Base-by-base conservation (phyloP, 2,329 filamentous ascomycete genomes). In the Diaporthe aspalathi region DNA sequence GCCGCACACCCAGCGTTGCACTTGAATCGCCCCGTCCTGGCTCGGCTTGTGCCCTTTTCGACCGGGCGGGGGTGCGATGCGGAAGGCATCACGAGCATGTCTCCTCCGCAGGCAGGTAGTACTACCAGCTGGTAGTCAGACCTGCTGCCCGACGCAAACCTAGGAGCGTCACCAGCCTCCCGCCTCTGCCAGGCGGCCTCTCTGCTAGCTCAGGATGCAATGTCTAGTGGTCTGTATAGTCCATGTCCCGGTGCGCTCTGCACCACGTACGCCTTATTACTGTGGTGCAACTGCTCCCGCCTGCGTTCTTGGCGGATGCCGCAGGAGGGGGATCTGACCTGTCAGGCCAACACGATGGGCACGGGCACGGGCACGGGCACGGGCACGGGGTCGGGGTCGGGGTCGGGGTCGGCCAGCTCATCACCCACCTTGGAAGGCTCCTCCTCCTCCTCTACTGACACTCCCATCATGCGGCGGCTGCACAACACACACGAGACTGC, bases 351-450 rank as follows among this genome's bases (percentile, higher is more conserved):
- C 8, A 57, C 43, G 24, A 22, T 63, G 8, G 32, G n/a, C n/a
- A n/a, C n/a, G n/a, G n/a, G n/a, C n/a, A n/a, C n/a, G n/a, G 32
- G 9, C 32, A 35, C 35, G 35, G 35, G 35, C 35, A 38, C 35
- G 35, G 35, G 60, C 43, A 63, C 27, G 20, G n/a, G 50, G 16
- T n/a, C n/a, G n/a, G n/a, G n/a, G n/a, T n/a, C n/a, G n/a, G n/a
- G n/a, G n/a, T n/a, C n/a, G n/a, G n/a, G n/a, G 32, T 5, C 43
- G 65, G 66, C 43, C 60, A 65, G 45, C 45, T 65, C 60, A 65
- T 65, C 60, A 65, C 29, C 60, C 2, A 27, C 45, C 20, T 12
- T 65, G 45, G 45, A 38, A 38, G 40, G 22, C 49, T 50, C 49
- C 43, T 49, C 29, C 60, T 22, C 27, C 22, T 27, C 49, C 43